Evolutionary conservation across 352 stramenopile species (phyloP).

Genomic region (Globisporangium ultimum): DNA sequence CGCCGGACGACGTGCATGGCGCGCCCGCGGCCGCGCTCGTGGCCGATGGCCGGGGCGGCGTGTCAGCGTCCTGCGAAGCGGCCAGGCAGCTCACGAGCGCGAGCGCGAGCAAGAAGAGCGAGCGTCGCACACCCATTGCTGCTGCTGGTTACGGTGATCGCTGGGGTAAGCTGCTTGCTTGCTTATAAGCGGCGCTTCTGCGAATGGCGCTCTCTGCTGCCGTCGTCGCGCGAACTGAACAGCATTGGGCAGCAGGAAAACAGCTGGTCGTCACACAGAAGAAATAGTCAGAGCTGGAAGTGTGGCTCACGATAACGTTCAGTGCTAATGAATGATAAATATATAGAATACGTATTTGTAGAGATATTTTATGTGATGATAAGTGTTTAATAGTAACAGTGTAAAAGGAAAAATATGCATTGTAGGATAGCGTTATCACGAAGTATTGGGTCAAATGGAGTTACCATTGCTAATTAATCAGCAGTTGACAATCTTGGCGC

Average conservation of each 20-base stretch:
- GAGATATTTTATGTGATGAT: too few relatives aligned
- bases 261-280: too few relatives aligned
- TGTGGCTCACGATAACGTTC: too few relatives aligned
- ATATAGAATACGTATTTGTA: too few relatives aligned
- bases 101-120: slow-evolving; percentile 1
- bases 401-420: too few relatives aligned
- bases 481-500: not conserved
- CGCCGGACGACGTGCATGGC: slow-evolving; percentile 25
- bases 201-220: not conserved
- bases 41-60: not conserved
- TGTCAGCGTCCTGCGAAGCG: not conserved
- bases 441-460: too few relatives aligned
- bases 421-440: too few relatives aligned
- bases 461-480: too few relatives aligned
- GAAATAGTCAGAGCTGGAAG: too few relatives aligned
- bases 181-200: not conserved
- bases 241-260: too few relatives aligned
- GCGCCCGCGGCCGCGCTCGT: not conserved
- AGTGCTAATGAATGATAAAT: too few relatives aligned
- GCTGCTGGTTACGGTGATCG: not conserved
- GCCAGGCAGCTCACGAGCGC: slow-evolving; percentile 2
- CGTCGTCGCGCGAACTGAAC: not conserved
- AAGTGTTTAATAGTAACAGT: too few relatives aligned
- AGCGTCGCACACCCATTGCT: not conserved
- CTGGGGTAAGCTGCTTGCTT: not conserved